Evolutionary conservation across 2,329 filamentous ascomycete species (phyloP), one percentile per base, ranked within the genome.

Genomic region (Curvularia sp.): DNA sequence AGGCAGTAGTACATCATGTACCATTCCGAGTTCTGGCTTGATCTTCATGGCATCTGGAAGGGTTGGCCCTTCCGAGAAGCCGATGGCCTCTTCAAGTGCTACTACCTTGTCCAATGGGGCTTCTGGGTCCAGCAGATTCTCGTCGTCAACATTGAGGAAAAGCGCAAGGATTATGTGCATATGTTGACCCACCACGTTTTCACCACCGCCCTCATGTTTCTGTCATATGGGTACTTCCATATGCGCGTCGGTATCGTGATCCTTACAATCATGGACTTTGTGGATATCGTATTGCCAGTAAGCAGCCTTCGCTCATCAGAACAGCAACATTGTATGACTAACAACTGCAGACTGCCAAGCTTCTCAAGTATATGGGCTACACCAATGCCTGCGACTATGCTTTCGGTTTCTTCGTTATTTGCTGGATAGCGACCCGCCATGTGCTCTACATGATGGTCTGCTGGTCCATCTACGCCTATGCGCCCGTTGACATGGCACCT

Each of bases 151-250:
- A 93, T 98, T 59, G 95, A 99, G 79, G 91, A 96, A 79, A 87
- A 90, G 65, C 87, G 95, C 71, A 98, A 98, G 80, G 95, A 99
- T 71, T 90, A 97, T 78, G 90, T 87, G 81, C 94, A 98, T 78
- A 98, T 98, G 95, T 87, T 98, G 67, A 89, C 87, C 18, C 95
- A 98, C 77, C 95, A 99, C 80, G 86, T 97, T 74, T 88, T 98
- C 74, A 99, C 95, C 19, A 91, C 89, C 71, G 81, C 83, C 5
- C 86, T 99, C 43, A 88, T 99, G 64, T 87, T 88, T 56, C 85
- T 88, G 30, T 94, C 90, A 64, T 98, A 98, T 76, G 86, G 88
- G 65, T 97, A 96, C 76, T 89, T 94, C 73, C 88, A 92, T 73
- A 96, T 90, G 55, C 89, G 91, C 46, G 91, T 97, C 27, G 94